Evolutionary conservation across 129 eudicot species (phyloP).

Genomic region (Flaveria ramosissima): DNA sequence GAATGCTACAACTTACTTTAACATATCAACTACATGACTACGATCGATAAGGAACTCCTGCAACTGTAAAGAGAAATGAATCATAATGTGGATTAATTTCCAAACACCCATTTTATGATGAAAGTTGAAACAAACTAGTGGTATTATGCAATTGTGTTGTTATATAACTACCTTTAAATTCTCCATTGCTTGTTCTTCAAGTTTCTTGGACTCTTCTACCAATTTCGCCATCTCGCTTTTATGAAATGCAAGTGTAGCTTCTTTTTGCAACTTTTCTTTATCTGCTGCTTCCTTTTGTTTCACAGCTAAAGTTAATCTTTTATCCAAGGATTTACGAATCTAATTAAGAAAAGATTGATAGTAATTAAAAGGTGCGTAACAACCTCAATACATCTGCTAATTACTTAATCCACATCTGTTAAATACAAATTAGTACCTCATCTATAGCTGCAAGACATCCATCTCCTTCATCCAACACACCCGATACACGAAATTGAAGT

Average conservation of each 20-base stretch:
- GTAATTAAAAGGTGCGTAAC: not conserved
- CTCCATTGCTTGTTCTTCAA: constrained; percentile 55
- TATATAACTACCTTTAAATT: constrained; percentile 52
- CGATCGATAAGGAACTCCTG: constrained; percentile 64
- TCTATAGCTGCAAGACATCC: constrained; percentile 57
- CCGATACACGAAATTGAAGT: too few relatives aligned
- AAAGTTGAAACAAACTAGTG: too few relatives aligned
- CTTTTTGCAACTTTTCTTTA: too few relatives aligned
- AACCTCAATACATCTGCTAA: not conserved
- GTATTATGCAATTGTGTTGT: not conserved
- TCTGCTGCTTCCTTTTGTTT: too few relatives aligned
- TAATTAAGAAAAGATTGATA: not conserved
- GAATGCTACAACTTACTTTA: constrained; percentile 32
- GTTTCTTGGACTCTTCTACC: constrained; percentile 44
- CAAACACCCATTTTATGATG: too few relatives aligned
- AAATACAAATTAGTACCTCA: constrained; percentile 41
- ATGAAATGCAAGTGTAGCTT: constrained; percentile 16
- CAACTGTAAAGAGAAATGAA: constrained; percentile 42
- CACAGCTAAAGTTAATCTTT: not conserved
- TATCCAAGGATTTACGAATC: constrained; percentile 50
- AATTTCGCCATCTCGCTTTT: constrained; percentile 50
- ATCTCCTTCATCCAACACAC: not conserved
- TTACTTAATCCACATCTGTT: not conserved
- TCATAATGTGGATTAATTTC: not conserved
- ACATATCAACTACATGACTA: constrained; percentile 45